Evolutionary conservation across 2,329 filamentous ascomycete species (phyloP).

Genomic region (Thelonectria discophora): DNA sequence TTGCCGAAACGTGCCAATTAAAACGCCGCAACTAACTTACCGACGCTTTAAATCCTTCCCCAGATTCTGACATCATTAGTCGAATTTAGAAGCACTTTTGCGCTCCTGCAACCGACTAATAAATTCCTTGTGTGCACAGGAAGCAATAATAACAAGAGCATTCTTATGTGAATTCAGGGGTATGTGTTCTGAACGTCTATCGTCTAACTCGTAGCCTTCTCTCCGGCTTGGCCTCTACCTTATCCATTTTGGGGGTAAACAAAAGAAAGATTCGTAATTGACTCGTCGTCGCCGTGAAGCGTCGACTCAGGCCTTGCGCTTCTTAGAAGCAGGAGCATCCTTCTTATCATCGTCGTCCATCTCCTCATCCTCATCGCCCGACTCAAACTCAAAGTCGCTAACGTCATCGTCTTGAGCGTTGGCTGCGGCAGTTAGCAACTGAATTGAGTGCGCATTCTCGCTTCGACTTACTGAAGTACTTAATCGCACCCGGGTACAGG

Average conservation of each 20-base stretch:
- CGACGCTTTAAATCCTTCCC: too few species aligned
- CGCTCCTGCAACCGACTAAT: too few species aligned
- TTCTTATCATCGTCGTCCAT: slow-evolving; percentile 56
- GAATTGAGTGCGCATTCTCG: not conserved
- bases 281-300: not conserved
- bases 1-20: too few species aligned
- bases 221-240: slow-evolving; percentile 16
- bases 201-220: slow-evolving; percentile 25
- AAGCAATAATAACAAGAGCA: not conserved
- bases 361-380: slow-evolving; percentile 50
- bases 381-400: slow-evolving; percentile 75
- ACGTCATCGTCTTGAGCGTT: slow-evolving; percentile 70
- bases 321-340: slow-evolving; percentile 55
- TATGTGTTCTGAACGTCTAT: slow-evolving; percentile 27
- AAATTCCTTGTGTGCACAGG: too few species aligned
- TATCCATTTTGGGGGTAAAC: slow-evolving; percentile 34
- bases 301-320: slow-evolving; percentile 50
- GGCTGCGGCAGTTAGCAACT: slow-evolving; percentile 49
- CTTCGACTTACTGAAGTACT: slow-evolving; percentile 83
- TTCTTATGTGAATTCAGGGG: slow-evolving; percentile 1
- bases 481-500: slow-evolving; percentile 86
- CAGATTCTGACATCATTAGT: too few species aligned
- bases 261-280: slow-evolving; percentile 31
- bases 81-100: too few species aligned
- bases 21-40: too few species aligned